phyloP scores from a whole-genome alignment of 23 red algal genomes.

The Chondrus crispus region DNA sequence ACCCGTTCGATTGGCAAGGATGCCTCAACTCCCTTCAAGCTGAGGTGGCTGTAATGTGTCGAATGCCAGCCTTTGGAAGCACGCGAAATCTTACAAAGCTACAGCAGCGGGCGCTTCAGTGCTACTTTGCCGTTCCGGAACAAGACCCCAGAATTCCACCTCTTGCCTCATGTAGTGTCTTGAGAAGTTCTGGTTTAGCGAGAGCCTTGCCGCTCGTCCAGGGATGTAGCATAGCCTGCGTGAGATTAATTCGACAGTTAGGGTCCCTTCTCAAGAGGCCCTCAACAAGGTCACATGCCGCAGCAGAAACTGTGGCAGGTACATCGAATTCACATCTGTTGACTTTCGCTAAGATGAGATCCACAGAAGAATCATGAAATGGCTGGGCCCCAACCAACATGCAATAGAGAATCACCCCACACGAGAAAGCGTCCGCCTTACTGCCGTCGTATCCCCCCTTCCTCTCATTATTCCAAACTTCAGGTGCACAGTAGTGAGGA shows the following conservation, averaged over 20 bases:
- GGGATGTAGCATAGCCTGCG: background rate
- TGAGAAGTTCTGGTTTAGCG: no score
- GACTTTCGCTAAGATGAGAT: background rate
- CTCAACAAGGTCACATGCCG: background rate
- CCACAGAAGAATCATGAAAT: background rate
- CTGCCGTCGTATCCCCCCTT: background rate
- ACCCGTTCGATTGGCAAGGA: no score
- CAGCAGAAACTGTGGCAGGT: background rate
- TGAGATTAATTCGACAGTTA: background rate
- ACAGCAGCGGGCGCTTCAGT: no score
- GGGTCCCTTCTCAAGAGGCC: background rate
- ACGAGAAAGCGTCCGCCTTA: background rate
- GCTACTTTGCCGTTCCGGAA: no score
- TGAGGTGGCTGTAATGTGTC: no score
- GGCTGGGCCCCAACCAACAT: background rate
- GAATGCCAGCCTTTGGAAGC: no score
- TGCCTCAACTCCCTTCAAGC: no score
- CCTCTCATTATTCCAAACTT: slow-evolving; percentile 3
- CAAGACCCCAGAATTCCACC: no score
- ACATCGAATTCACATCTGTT: background rate
- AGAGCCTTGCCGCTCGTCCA: no score
- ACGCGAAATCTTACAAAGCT: no score
- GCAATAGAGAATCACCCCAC: background rate
- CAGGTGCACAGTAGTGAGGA: slow-evolving; percentile 14
- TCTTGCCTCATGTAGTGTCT: no score